Conservation (phyloP, 768 basidiomycete species). For the Boletus reticulatus region DNA sequence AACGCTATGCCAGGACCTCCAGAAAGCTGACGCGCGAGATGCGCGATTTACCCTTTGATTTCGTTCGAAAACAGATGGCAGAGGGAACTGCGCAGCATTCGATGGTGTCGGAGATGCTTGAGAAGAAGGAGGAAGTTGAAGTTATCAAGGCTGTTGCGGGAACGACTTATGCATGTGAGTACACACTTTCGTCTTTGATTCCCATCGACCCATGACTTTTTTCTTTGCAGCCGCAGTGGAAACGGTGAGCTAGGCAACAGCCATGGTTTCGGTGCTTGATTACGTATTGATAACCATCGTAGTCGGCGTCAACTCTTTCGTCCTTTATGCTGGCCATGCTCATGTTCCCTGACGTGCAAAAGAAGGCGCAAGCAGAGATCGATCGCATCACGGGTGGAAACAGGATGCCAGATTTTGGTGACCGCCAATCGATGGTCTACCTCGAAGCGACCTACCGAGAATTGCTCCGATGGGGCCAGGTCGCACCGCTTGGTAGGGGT, state of each 20-base stretch:
- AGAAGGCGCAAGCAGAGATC: conserved; percentile 38
- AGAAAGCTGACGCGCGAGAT: conserved; percentile 19
- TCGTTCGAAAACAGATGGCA: conserved; percentile 30
- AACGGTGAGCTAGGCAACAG: conserved; percentile 17
- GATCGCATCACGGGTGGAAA: conserved; percentile 29
- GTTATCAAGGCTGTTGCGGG: conserved; percentile 30
- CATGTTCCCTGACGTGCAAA: conserved; percentile 36
- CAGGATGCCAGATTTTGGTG: conserved; percentile 31
- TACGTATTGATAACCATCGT: background rate
- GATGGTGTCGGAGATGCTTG: conserved; percentile 15
- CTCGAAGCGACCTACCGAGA: conserved; percentile 32
- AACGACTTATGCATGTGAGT: conserved; percentile 30
- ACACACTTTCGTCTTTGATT: background rate
- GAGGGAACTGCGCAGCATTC: conserved; percentile 19
- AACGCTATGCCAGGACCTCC: conserved; percentile 26
- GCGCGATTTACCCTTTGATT: conserved; percentile 32
- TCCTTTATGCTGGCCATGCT: conserved; percentile 37
- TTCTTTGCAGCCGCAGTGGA: conserved; percentile 28
- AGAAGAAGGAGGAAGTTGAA: conserved; percentile 22
- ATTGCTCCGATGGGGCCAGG: conserved; percentile 36
- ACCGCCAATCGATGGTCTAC: conserved; percentile 27
- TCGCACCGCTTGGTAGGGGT: conserved; percentile 30
- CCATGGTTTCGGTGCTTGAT: background rate
- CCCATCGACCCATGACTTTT: background rate
- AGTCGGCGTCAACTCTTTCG: conserved; percentile 33